Percentiles rank a stretch among this genome's conserved stretches.
phyloP scores from a whole-genome alignment of 2,329 filamentous ascomycete genomes.

The Talaromyces marneffei region DNA sequence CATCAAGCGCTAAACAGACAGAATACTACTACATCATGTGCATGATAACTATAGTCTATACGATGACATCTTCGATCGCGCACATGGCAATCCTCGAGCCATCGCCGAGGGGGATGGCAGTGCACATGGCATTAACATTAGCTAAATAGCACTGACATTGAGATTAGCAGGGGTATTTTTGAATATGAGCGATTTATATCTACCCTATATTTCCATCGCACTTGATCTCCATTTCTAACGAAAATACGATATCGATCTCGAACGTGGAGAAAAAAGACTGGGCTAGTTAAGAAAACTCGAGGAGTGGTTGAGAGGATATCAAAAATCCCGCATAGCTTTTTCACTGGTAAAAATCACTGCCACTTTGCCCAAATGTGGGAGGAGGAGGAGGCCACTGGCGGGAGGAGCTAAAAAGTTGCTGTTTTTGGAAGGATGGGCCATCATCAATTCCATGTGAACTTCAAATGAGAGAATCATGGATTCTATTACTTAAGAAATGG shows the following conservation, averaged over 20 bases:
- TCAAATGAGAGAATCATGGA: no score
- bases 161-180: background rate
- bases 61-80: background rate
- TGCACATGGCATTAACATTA: background rate
- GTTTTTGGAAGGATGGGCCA: background rate
- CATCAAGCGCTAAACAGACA: background rate
- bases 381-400: no score
- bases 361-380: background rate
- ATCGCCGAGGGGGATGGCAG: background rate
- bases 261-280: background rate
- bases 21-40: background rate
- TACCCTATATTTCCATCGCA: background rate
- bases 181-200: constrained; percentile 7
- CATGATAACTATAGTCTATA: background rate
- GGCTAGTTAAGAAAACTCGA: background rate
- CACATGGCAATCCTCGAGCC: background rate
- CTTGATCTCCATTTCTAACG: background rate
- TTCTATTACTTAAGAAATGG: no score
- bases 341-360: background rate
- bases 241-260: background rate
- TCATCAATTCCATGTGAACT: no score
- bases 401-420: no score
- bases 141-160: background rate
- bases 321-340: constrained; percentile 8
- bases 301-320: background rate